Evolutionary conservation across 2,329 filamentous ascomycete species (phyloP).

Genomic region (Neofusicoccum sp.): DNA sequence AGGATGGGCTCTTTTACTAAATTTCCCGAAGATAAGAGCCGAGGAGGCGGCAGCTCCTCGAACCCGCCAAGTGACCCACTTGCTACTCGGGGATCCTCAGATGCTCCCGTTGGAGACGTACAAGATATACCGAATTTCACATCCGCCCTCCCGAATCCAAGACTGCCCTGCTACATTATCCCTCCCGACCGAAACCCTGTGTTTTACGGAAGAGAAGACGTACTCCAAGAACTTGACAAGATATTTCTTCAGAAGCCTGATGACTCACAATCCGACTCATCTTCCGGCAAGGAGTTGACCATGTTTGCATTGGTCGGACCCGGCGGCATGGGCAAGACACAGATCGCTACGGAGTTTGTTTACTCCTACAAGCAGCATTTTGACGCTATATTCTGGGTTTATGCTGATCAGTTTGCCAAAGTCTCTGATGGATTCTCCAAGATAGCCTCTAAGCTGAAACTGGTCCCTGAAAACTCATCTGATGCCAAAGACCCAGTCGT

Average conservation of each 20-base stretch:
- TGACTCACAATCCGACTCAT: background rate
- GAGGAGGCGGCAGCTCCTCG: background rate
- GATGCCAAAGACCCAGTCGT: conserved; percentile 18
- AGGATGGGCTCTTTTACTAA: background rate
- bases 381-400: conserved; percentile 22
- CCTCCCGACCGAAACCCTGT: background rate
- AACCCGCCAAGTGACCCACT: background rate
- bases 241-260: background rate
- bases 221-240: background rate
- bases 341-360: conserved; percentile 27
- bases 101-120: background rate
- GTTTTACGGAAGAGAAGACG: background rate
- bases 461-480: conserved; percentile 9
- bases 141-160: background rate
- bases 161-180: background rate
- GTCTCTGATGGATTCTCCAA: conserved; percentile 12
- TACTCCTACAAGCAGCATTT: background rate
- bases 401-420: conserved; percentile 17
- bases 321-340: conserved; percentile 30
- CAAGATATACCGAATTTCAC: background rate
- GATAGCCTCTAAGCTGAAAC: conserved; percentile 17
- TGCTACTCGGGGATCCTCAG: background rate
- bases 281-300: background rate
- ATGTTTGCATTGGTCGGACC: conserved; percentile 23
- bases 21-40: background rate